Base-by-base conservation (phyloP, 352 stramenopile species). In the Phytophthora ramorum region DNA sequence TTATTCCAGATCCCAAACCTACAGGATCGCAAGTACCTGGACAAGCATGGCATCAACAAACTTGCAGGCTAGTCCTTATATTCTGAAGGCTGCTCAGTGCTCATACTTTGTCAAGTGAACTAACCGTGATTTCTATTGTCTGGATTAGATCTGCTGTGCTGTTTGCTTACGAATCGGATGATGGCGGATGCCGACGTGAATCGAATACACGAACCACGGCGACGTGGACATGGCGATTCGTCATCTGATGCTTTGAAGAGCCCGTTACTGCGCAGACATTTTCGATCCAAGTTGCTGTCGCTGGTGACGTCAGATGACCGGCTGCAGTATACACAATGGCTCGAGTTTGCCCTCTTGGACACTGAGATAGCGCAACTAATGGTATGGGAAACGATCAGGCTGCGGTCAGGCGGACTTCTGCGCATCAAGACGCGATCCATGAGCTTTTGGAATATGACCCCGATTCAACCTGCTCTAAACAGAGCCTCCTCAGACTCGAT, bases 1-100 rank as follows among this genome's bases (percentile, higher is more conserved):
- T 52, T 90, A 16, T 93, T 93, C 45, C 63, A 77, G 14, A 67
- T 85, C 16, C 24, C 58, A 35, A 76, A 86, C 34, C 51, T 67
- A 0, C 50, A 65, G 3, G 61, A 71, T 8, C 65, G 50, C 32
- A 52, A 76, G 16, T 65, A 67, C 22, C 55, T 90, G 26, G 63
- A 83, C 50, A 60, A 71, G 40, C 58, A 67, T 51, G 77, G 54
- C 14, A 73, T 85, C 41, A 35, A 78, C 50, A 44, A 83, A 28
- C 75, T 90, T 52, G 75, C 81, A 79, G 81, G 81, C 87, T 34
- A 30, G 41, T 55, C 47, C 58, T 7, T 17, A 22, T 62, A 49
- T 52, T n/a, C n/a, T n/a, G n/a, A n/a, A 4, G 16, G 7, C n/a
- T 43, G 26, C 30, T 30, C 28, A 37, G 40, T 24, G 13, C 10